phyloP scores from a whole-genome alignment of 371 early-diverging fungal genomes.

The Fennellomyces sp. region DNA sequence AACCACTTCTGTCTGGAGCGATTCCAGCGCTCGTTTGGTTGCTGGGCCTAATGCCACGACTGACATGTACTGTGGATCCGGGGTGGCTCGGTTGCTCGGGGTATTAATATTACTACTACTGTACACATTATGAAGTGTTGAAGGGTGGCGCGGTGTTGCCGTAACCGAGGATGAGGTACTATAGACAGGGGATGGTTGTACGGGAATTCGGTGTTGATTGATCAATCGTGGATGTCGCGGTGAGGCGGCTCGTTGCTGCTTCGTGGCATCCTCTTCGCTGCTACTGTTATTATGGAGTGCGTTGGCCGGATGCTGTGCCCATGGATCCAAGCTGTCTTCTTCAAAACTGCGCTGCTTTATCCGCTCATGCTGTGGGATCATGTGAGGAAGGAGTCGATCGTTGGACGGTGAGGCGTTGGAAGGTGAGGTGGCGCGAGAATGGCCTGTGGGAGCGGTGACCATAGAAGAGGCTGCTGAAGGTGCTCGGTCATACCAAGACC shows the following conservation, averaged over 20 bases:
- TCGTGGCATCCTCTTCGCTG: conserved; percentile 4
- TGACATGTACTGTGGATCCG: conserved; percentile 17
- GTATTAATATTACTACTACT: background rate
- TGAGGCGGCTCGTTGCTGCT: background rate
- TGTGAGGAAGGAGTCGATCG: conserved; percentile 13
- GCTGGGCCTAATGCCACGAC: conserved; percentile 41
- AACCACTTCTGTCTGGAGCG: conserved; percentile 48
- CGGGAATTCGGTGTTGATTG: background rate
- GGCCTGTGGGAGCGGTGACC: background rate
- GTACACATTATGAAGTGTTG: background rate
- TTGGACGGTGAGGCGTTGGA: background rate
- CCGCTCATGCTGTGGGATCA: conserved; percentile 15
- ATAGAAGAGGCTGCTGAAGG: conserved; percentile 5
- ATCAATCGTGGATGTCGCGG: background rate
- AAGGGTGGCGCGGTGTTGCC: conserved; percentile 26
- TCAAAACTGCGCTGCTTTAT: background rate
- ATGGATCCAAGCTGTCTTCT: conserved; percentile 24
- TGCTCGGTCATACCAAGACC: conserved; percentile 10
- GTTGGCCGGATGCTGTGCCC: conserved; percentile 17
- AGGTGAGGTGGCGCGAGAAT: background rate
- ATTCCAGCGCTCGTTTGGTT: conserved; percentile 50
- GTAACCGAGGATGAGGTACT: conserved; percentile 44
- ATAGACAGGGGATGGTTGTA: conserved; percentile 21
- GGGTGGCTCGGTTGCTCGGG: background rate
- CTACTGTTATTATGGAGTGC: background rate